Evolutionary conservation across 352 stramenopile species (phyloP), one percentile per base, ranked within the genome.

Genomic region (Pythium brassicae): DNA sequence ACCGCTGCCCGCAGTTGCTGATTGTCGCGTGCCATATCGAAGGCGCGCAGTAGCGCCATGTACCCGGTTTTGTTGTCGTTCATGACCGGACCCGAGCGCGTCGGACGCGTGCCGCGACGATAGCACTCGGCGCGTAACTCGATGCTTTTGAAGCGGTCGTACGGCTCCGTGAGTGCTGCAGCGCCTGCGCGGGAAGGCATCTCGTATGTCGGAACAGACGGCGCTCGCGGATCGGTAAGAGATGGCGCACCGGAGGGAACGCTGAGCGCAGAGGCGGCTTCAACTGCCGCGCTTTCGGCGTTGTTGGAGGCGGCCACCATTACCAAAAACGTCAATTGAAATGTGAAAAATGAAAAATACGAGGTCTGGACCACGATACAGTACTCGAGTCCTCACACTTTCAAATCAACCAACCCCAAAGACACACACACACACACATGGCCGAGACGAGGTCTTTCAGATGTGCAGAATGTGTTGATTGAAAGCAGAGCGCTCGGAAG

Each of bases 41-140:
- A 46, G 32, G 55, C 40, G 25, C 61, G 61, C 35, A 67, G 34
- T 2, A 67, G 55, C 50, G 34, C 27, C 35, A 67, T 23, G 56
- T 67, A 67, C 14, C 61, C 61, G 4, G 50, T 55, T 45, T 67
- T 67, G 34, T 67, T 67, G 40, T 67, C 61, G 20, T 67, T 67
- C 19, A 43, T 49, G 6, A 48, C 29, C 4, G 61, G 43, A 5
- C 61, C 61, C 3, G 43, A 29, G 20, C 56, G 55, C 0, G 27
- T 59, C 19, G 61, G 61, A 2, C 61, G 61, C 23, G 35, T 35
- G 22, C 61, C 55, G 27, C 61, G 61, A 17, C 55, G 61, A 32
- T 67, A 67, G 61, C 61, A 67, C 46, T 67, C 61, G 14, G 55
- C 35, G 45, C 61, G 61, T 50, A 67, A 45, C n/a, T 67, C 61